A percentile compares a stretch with the other conserved stretches of the same genome.
phyloP scores from a whole-genome alignment of 192 early-diverging fungal genomes.

The Coemansia sp. region DNA sequence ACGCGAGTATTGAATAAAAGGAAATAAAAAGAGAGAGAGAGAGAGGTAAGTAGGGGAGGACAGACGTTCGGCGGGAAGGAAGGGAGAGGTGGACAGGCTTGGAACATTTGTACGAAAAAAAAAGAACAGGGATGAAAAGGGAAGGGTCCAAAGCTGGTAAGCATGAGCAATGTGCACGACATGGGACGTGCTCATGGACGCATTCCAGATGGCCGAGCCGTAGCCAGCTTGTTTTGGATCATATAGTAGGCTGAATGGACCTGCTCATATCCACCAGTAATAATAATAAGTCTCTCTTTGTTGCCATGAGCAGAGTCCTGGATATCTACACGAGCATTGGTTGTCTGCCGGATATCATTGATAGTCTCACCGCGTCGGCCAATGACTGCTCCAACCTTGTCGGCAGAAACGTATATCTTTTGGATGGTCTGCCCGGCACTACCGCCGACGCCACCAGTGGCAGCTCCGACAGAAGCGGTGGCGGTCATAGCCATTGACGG shows the following conservation, averaged over 20 bases:
- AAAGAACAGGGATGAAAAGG: neutral
- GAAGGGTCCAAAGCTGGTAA: neutral
- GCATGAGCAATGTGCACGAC: neutral
- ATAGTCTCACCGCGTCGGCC: constrained; percentile 54
- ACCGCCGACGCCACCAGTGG: constrained; percentile 7
- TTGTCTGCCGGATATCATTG: constrained; percentile 43
- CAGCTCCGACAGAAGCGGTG: neutral
- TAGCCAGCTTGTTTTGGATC: constrained; percentile 49
- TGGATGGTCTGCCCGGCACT: constrained; percentile 42
- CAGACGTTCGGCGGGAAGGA: no score
- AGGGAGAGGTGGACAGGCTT: no score
- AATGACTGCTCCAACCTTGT: constrained; percentile 50
- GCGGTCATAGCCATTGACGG: constrained; percentile 15
- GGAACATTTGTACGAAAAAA: no score
- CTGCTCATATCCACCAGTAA: constrained; percentile 49
- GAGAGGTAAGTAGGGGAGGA: no score
- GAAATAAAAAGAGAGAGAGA: no score
- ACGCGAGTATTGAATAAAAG: no score
- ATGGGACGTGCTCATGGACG: constrained; percentile 3
- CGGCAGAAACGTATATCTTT: constrained; percentile 51
- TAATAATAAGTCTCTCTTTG: constrained; percentile 46
- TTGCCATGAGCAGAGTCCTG: constrained; percentile 48
- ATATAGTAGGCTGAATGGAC: constrained; percentile 49
- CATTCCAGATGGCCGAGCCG: constrained; percentile 20
- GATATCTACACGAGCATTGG: constrained; percentile 49